Percentiles rank a stretch among this genome's conserved stretches.
phyloP scores from a whole-genome alignment of 2,329 filamentous ascomycete species.

The Zalaria sp. region DNA sequence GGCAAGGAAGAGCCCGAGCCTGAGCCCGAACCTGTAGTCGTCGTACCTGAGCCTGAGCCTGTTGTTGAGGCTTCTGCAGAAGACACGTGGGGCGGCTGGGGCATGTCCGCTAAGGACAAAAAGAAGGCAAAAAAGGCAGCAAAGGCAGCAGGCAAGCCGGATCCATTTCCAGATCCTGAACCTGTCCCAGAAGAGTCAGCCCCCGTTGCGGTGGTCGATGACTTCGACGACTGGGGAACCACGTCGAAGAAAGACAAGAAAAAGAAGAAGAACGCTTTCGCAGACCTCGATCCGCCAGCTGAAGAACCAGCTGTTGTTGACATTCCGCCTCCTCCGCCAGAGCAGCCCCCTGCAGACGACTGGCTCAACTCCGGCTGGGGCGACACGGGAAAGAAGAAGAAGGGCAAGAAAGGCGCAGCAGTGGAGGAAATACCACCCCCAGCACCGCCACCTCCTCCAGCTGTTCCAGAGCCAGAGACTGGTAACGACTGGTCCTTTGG shows the following conservation, averaged over 20 bases:
- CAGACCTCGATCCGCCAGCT: conserved; percentile 6
- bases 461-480: conserved; percentile 16
- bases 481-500: conserved; percentile 41
- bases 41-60: conserved; percentile 21
- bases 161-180: conserved; percentile 14
- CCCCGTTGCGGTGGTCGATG: neutral
- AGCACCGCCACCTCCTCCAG: conserved; percentile 10
- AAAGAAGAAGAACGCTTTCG: conserved; percentile 27
- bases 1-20: conserved; percentile 11
- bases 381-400: conserved; percentile 14
- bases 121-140: conserved; percentile 37
- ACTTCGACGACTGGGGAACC: neutral
- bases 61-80: conserved; percentile 21
- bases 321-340: conserved; percentile 11
- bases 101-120: conserved; percentile 25
- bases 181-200: conserved; percentile 10
- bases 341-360: conserved; percentile 8
- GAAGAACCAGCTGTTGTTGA: conserved; percentile 11
- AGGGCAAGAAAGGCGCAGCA: conserved; percentile 15
- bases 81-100: conserved; percentile 18
- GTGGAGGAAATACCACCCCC: conserved; percentile 9
- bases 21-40: conserved; percentile 18
- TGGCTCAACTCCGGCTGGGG: conserved; percentile 15
- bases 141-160: conserved; percentile 20
- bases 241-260: conserved; percentile 10